These are phyloP conservation scores for Epichloe festucae DNA, from an alignment of 2,329 filamentous ascomycete species.

Conservation along the genomic window DNA sequence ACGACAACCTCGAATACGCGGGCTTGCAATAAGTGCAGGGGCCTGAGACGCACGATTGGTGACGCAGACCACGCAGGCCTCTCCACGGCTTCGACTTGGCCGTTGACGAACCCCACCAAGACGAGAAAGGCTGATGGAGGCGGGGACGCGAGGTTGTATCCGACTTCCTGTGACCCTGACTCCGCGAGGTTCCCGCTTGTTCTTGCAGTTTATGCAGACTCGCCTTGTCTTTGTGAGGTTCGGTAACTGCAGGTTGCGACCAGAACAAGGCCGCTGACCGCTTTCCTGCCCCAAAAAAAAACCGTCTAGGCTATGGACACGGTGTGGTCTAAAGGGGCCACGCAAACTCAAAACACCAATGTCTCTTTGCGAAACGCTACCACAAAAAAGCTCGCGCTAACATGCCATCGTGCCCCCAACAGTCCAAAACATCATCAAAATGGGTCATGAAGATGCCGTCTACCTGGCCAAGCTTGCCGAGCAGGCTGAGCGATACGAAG, in stretches of 20 bases:
- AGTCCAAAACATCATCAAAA: constrained; percentile 38
- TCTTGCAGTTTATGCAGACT: neutral
- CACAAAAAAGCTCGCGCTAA: neutral
- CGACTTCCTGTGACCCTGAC: neutral
- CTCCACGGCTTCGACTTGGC: neutral
- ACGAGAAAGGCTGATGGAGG: neutral
- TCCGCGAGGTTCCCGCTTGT: neutral
- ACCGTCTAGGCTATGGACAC: neutral
- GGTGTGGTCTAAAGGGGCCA: neutral
- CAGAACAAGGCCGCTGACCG: neutral
- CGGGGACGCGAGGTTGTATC: neutral
- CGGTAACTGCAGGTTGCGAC: neutral
- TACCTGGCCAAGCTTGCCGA: constrained; percentile 99
- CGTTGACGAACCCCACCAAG: constrained; percentile 1
- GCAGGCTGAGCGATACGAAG: constrained; percentile 99
- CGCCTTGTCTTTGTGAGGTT: neutral
- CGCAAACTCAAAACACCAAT: neutral
- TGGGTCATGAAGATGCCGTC: constrained; percentile 99
- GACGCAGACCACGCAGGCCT: neutral
- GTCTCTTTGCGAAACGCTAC: neutral
- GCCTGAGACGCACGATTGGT: neutral
- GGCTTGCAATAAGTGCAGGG: neutral
- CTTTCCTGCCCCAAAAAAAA: neutral
- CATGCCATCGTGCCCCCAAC: neutral
- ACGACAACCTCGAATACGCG: neutral